Evolutionary conservation across 1,284 basidiomycete species (phyloP).

Genomic region (Wolfiporia cocos): DNA sequence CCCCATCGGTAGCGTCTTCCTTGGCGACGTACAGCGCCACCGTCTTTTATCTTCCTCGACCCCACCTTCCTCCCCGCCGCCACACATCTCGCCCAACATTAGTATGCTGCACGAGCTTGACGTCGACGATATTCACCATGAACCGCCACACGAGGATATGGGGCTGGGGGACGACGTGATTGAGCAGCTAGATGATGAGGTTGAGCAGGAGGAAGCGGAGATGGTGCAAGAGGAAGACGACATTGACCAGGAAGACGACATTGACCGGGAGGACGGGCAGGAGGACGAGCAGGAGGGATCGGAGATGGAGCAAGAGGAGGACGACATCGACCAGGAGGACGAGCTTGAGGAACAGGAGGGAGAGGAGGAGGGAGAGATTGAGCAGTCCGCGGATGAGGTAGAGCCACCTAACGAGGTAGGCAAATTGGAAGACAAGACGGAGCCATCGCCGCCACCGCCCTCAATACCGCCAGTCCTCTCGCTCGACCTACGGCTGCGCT

Average conservation of each 20-base stretch:
- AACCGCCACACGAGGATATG: background rate
- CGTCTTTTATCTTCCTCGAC: conserved; percentile 56
- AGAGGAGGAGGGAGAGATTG: background rate
- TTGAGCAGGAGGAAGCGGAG: no score
- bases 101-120: conserved; percentile 20
- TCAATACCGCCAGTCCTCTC: conserved; percentile 58
- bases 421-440: conserved; percentile 9
- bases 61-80: conserved; percentile 58
- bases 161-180: background rate
- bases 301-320: no score
- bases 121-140: conserved; percentile 5
- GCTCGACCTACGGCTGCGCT: conserved; percentile 64
- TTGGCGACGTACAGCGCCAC: conserved; percentile 62
- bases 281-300: no score
- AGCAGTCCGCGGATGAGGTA: background rate
- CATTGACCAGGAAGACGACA: no score
- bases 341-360: background rate
- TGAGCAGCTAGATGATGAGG: background rate
- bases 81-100: conserved; percentile 19
- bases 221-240: no score
- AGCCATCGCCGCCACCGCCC: conserved; percentile 16
- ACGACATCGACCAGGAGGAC: background rate
- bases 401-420: background rate
- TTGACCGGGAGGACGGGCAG: no score
- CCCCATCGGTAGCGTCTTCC: conserved; percentile 64